Conservation (phyloP, 2,329 filamentous ascomycete species). For the Myriosclerotinia curreyana region DNA sequence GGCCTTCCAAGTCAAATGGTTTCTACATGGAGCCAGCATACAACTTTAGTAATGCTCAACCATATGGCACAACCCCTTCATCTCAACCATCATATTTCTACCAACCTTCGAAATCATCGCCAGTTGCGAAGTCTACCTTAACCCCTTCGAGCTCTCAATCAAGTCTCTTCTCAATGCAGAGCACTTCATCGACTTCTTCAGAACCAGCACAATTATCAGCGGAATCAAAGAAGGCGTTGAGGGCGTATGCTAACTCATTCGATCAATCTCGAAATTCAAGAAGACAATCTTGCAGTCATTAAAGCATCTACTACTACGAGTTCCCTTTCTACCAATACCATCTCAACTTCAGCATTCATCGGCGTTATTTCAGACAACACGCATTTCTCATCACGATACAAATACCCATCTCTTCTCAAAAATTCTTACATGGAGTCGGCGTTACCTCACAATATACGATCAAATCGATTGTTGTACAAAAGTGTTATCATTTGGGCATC, state of each 20-base stretch:
- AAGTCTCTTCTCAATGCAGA: conserved; percentile 77
- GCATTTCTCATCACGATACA: conserved; percentile 32
- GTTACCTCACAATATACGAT: conserved; percentile 30
- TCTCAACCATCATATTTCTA: conserved; percentile 39
- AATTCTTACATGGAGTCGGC: conserved; percentile 32
- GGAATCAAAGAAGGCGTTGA: conserved; percentile 74
- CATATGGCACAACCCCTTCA: conserved; percentile 52
- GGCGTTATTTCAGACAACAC: conserved; percentile 29
- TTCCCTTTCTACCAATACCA: conserved; percentile 21
- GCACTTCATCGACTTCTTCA: conserved; percentile 52
- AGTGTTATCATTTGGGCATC: conserved; percentile 30
- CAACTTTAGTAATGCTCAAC: conserved; percentile 66
- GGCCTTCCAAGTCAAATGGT: conserved; percentile 50
- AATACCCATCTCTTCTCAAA: conserved; percentile 35
- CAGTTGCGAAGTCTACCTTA: conserved; percentile 45
- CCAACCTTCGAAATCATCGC: conserved; percentile 50
- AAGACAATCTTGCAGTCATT: conserved; percentile 37
- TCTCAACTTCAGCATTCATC: conserved; percentile 29
- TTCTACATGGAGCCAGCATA: conserved; percentile 73
- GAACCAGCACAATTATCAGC: conserved; percentile 63
- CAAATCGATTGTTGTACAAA: conserved; percentile 35
- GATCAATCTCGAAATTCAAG: conserved; percentile 56
- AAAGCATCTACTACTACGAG: conserved; percentile 17
- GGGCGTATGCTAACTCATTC: conserved; percentile 83
- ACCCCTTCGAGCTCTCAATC: conserved; percentile 77